phyloP scores from a whole-genome alignment of 139 green algal genomes.

The Closterium sp. region DNA sequence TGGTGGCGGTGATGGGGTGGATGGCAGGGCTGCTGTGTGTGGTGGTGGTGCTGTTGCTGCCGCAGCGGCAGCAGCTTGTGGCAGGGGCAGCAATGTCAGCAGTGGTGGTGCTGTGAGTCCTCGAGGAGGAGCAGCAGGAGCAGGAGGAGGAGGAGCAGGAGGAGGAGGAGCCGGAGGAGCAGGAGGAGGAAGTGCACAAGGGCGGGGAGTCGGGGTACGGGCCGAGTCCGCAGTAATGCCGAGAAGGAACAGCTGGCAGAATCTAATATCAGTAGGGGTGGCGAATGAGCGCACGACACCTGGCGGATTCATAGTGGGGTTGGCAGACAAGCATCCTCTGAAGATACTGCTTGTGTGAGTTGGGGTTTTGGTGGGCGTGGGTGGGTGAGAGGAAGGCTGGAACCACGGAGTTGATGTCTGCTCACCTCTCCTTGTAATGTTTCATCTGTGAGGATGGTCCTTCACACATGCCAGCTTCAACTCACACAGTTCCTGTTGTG shows the following conservation, averaged over 20 bases:
- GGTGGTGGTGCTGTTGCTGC: neutral
- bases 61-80: neutral
- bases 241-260: neutral
- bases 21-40: neutral
- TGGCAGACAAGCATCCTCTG: slow-evolving; percentile 18
- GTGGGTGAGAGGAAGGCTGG: neutral
- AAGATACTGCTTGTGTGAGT: slow-evolving; percentile 45
- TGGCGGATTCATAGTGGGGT: neutral
- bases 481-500: neutral
- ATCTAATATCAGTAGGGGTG: neutral
- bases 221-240: neutral
- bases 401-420: neutral
- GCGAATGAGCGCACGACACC: neutral
- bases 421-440: neutral
- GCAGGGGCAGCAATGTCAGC: neutral
- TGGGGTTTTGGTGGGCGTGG: neutral
- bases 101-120: neutral
- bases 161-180: neutral
- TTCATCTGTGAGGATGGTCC: neutral
- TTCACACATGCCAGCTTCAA: neutral
- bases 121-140: neutral
- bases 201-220: neutral
- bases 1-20: neutral
- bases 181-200: neutral
- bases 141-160: neutral